Conservation (phyloP, 2,329 filamentous ascomycete genomes). For the Juglanconis juglandina region DNA sequence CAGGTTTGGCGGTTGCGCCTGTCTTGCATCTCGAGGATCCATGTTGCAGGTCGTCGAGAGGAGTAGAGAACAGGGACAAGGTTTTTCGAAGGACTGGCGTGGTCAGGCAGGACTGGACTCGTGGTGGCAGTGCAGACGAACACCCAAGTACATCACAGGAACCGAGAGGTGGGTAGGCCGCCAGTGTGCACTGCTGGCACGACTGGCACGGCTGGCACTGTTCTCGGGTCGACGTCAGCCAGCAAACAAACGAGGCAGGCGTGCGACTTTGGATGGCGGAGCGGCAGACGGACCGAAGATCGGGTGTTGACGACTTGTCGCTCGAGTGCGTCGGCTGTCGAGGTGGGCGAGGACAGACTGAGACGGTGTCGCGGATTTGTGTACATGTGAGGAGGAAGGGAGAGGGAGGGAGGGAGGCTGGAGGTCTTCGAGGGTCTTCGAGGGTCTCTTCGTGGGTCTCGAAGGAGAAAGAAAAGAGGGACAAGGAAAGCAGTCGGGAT, state of each 20-base stretch:
- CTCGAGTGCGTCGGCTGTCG: slow-evolving; percentile 1
- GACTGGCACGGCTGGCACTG: background rate
- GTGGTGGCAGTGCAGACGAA: background rate
- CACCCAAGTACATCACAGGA: background rate
- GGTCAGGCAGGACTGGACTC: background rate
- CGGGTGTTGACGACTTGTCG: background rate
- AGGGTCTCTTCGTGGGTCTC: too few species aligned
- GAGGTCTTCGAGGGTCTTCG: background rate
- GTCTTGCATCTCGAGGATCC: slow-evolving; percentile 29
- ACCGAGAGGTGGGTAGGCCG: background rate
- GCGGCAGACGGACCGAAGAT: background rate
- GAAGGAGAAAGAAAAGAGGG: background rate
- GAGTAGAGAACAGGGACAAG: background rate
- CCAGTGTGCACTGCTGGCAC: background rate
- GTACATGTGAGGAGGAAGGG: background rate
- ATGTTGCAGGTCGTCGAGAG: slow-evolving; percentile 8
- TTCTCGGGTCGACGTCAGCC: background rate
- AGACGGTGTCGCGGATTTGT: background rate
- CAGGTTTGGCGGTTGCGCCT: slow-evolving; percentile 29
- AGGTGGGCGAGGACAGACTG: background rate
- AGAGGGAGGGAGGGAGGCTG: background rate
- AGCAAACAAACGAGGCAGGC: slow-evolving; percentile 5
- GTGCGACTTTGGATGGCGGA: background rate
- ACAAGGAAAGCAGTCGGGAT: background rate
- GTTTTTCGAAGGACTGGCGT: background rate